Percentiles rank a stretch among this genome's conserved stretches.
These are phyloP conservation scores for Epicoccum sorghinum DNA, from an alignment of 2,329 filamentous ascomycete species.

Conservation along the genomic window DNA sequence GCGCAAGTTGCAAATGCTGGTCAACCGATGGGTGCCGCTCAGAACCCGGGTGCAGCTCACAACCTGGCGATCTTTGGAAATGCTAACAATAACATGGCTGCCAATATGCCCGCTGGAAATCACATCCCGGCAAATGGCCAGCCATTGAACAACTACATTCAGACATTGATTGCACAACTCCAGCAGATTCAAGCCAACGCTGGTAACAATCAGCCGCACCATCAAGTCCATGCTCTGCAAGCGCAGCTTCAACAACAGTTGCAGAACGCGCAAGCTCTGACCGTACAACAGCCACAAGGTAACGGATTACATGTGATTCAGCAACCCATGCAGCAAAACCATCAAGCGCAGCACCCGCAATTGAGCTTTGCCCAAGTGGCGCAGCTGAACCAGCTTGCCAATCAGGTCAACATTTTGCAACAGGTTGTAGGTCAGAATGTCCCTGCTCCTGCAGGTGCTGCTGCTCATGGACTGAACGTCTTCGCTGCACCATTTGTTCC, in stretches of 20 bases:
- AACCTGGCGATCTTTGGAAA: conserved; percentile 1
- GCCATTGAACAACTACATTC: conserved; percentile 23
- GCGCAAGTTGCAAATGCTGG: not conserved
- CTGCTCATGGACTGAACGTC: no score
- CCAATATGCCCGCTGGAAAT: not conserved
- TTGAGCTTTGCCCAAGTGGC: not conserved
- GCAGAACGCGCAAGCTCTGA: conserved; percentile 6
- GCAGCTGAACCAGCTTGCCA: not conserved
- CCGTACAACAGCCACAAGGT: not conserved
- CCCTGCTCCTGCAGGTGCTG: not conserved
- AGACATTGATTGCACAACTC: conserved; percentile 26
- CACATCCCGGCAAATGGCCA: not conserved
- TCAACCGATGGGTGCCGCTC: conserved; percentile 3
- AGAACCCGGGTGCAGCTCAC: conserved; percentile 1
- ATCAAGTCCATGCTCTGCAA: conserved; percentile 19
- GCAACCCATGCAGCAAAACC: conserved; percentile 2
- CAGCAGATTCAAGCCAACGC: conserved; percentile 29
- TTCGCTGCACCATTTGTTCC: no score
- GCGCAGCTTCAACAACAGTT: conserved; percentile 26
- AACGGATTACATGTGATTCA: not conserved
- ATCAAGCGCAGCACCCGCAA: conserved; percentile 10
- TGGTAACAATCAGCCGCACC: conserved; percentile 21
- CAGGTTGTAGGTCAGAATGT: conserved; percentile 4
- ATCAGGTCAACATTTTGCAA: conserved; percentile 12
- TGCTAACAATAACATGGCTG: conserved; percentile 21